These are phyloP conservation scores for Nothophoma quercina DNA, from an alignment of 2,329 filamentous ascomycete species.

Conservation along the genomic window DNA sequence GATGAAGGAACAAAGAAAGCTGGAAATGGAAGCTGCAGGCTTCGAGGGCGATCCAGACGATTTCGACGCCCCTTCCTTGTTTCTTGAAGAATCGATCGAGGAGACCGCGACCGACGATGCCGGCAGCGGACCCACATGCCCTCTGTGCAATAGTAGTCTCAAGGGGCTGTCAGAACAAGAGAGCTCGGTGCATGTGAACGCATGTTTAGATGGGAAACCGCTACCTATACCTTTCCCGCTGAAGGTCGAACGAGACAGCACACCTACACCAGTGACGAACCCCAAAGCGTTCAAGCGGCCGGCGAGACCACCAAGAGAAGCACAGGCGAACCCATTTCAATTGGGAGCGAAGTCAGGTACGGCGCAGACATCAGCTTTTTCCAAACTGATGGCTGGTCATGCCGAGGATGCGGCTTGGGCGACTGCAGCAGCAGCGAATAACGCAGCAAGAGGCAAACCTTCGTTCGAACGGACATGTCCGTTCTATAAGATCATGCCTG, in stretches of 20 bases:
- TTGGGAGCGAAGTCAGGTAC: constrained; percentile 52
- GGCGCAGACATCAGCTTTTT: constrained; percentile 74
- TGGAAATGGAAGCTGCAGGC: constrained; percentile 60
- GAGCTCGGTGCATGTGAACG: constrained; percentile 86
- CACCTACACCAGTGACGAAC: constrained; percentile 22
- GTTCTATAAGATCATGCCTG: constrained; percentile 98
- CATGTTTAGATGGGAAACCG: constrained; percentile 85
- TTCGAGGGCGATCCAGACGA: constrained; percentile 58
- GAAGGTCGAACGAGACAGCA: constrained; percentile 14
- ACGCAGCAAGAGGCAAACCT: constrained; percentile 80
- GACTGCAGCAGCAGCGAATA: constrained; percentile 80
- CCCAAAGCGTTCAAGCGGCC: constrained; percentile 71
- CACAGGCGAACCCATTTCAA: constrained; percentile 80
- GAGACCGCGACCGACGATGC: constrained; percentile 6
- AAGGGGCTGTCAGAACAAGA: constrained; percentile 65
- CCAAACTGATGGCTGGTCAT: constrained; percentile 90
- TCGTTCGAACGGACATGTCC: constrained; percentile 91
- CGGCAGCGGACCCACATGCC: constrained; percentile 62
- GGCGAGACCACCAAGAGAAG: constrained; percentile 73
- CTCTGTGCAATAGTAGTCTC: constrained; percentile 76
- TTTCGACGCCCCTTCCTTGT: constrained; percentile 54
- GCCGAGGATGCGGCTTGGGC: constrained; percentile 92
- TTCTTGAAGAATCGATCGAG: constrained; percentile 37
- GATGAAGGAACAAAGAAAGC: constrained; percentile 73
- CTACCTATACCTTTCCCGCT: constrained; percentile 59